These are phyloP conservation scores for Yamadazyma endophytica DNA, from an alignment of 805 yeast genomes.

Conservation along the genomic window DNA sequence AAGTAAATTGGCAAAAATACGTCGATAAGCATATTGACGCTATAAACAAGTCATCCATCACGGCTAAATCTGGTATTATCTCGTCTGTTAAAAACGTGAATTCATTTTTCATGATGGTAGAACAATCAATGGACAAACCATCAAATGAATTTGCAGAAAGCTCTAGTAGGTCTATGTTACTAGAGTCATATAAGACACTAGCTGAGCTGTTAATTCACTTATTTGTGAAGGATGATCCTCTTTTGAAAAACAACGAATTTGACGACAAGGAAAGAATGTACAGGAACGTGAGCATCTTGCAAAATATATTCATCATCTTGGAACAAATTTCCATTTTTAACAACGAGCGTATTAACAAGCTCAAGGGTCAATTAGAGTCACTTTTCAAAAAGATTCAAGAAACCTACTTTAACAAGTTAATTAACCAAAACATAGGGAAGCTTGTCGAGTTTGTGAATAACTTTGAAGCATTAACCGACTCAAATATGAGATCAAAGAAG, in stretches of 20 bases:
- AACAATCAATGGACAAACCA: constrained; percentile 26
- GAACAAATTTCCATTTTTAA: constrained; percentile 26
- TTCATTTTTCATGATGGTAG: constrained; percentile 28
- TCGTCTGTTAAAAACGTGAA: constrained; percentile 30
- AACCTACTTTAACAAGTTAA: constrained; percentile 28
- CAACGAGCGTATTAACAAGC: constrained; percentile 18
- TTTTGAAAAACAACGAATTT: constrained; percentile 38
- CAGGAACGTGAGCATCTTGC: constrained; percentile 37
- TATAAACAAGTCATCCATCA: constrained; percentile 30
- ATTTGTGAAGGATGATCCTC: constrained; percentile 39
- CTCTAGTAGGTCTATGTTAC: constrained; percentile 19
- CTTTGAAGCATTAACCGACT: constrained; percentile 48
- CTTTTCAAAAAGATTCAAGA: constrained; percentile 25
- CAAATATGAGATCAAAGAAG: constrained; percentile 58
- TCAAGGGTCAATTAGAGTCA: constrained; percentile 19
- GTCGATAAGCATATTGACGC: constrained; percentile 49
- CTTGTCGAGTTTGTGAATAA: constrained; percentile 62
- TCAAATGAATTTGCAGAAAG: constrained; percentile 14
- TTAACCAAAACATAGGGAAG: constrained; percentile 58
- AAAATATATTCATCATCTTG: constrained; percentile 31
- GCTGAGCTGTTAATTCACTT: constrained; percentile 30
- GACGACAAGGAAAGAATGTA: constrained; percentile 41
- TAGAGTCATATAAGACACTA: constrained; percentile 27
- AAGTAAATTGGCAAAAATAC: constrained; percentile 55
- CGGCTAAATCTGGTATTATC: constrained; percentile 33